A percentile compares a stretch with the other conserved stretches of the same genome.
phyloP scores from a whole-genome alignment of 139 green algal genomes.

The Chlamydomonas sp. region DNA sequence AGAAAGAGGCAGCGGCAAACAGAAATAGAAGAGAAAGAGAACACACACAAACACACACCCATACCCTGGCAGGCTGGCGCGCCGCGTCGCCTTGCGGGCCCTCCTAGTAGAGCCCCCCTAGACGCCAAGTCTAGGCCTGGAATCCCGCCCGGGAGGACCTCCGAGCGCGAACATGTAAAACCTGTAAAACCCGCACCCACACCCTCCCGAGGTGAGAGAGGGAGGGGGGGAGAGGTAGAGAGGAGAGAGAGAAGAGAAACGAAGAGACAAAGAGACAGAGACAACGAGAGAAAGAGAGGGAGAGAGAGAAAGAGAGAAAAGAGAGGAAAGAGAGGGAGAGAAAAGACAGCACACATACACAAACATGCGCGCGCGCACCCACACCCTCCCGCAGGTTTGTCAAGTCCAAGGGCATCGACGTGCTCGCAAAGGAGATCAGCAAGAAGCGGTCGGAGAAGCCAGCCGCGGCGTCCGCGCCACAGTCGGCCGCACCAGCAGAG shows the following conservation, averaged over 20 bases:
- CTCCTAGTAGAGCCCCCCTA: no score
- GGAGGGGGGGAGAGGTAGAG: no score
- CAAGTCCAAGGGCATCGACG: neutral
- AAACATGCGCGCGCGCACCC: neutral
- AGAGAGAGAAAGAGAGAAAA: neutral
- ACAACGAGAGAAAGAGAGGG: neutral
- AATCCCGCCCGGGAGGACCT: no score
- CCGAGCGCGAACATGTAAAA: no score
- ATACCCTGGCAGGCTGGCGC: no score
- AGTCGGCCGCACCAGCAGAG: neutral
- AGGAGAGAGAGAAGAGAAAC: no score
- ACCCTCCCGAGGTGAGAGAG: neutral
- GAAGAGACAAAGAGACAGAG: neutral
- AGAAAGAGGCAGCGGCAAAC: no score
- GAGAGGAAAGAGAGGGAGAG: neutral
- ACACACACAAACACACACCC: no score
- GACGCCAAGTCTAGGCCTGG: no score
- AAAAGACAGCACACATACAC: constrained; percentile 7
- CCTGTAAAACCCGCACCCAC: neutral
- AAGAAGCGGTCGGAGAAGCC: constrained; percentile 8
- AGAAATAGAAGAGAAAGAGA: no score
- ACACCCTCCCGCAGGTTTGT: constrained; percentile 1
- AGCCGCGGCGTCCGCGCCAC: no score
- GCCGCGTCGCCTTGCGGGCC: no score
- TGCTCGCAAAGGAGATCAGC: neutral